Evolutionary conservation across 2,329 filamentous ascomycete genomes (phyloP).

Genomic region (Coniella lustricola): DNA sequence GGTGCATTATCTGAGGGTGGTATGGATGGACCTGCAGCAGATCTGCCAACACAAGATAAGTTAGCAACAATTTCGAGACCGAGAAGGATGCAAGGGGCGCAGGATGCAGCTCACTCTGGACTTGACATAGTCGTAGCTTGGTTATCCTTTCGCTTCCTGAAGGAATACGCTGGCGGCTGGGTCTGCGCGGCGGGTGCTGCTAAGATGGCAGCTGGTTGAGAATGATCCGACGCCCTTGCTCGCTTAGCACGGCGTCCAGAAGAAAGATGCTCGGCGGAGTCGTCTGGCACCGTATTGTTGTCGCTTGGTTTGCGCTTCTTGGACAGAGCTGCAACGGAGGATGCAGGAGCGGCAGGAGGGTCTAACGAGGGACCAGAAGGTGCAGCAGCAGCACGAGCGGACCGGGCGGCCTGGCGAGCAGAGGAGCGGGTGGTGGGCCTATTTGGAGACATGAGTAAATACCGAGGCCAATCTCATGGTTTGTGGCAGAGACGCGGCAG

Average conservation of each 20-base stretch:
- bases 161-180: constrained; percentile 30
- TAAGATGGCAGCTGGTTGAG: constrained; percentile 29
- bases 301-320: constrained; percentile 70
- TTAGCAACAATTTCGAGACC: neutral
- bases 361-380: constrained; percentile 33
- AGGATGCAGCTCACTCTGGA: constrained; percentile 49
- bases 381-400: constrained; percentile 35
- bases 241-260: constrained; percentile 61
- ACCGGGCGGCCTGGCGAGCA: constrained; percentile 76
- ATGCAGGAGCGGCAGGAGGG: constrained; percentile 31
- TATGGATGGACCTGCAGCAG: constrained; percentile 51
- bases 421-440: constrained; percentile 78
- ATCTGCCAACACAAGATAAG: constrained; percentile 16
- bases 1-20: constrained; percentile 50
- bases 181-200: constrained; percentile 11
- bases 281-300: constrained; percentile 38
- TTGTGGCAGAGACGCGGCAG: constrained; percentile 16
- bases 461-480: constrained; percentile 15
- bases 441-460: constrained; percentile 84
- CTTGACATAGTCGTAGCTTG: constrained; percentile 62
- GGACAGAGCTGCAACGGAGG: constrained; percentile 32
- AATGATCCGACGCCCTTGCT: constrained; percentile 53
- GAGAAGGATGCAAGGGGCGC: neutral
- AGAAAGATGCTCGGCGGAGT: constrained; percentile 22
- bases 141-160: constrained; percentile 53